phyloP scores from a whole-genome alignment of 2,329 filamentous ascomycete species.

The Botrytis squamosa region DNA sequence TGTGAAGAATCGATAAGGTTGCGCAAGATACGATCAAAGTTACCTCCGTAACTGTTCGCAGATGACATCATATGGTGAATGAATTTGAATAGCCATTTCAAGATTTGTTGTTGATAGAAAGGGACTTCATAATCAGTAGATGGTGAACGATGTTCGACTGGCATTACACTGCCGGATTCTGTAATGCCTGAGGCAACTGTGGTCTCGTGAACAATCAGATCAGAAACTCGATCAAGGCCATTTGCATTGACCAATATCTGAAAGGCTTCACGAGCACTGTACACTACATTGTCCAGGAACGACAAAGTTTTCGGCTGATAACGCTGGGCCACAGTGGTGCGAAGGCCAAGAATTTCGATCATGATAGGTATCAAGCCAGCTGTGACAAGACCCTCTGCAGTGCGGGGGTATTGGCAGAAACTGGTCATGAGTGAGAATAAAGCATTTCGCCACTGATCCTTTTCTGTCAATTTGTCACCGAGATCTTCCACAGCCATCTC shows the following conservation, averaged over 20 bases:
- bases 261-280: slow-evolving; percentile 81
- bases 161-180: slow-evolving; percentile 70
- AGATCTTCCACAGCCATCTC: slow-evolving; percentile 68
- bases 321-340: slow-evolving; percentile 77
- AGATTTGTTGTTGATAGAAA: slow-evolving; percentile 87
- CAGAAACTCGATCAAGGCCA: slow-evolving; percentile 87
- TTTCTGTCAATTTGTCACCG: slow-evolving; percentile 60
- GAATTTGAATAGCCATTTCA: slow-evolving; percentile 94
- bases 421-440: slow-evolving; percentile 85
- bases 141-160: slow-evolving; percentile 69
- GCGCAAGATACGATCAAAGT: slow-evolving; percentile 83
- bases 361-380: slow-evolving; percentile 88
- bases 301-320: slow-evolving; percentile 80
- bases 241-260: slow-evolving; percentile 76
- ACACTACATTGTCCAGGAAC: slow-evolving; percentile 86
- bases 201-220: slow-evolving; percentile 79
- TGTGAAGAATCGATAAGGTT: slow-evolving; percentile 93
- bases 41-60: slow-evolving; percentile 66
- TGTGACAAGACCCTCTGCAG: slow-evolving; percentile 79
- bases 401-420: slow-evolving; percentile 70
- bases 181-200: slow-evolving; percentile 65
- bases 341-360: slow-evolving; percentile 81
- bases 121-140: slow-evolving; percentile 91
- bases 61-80: slow-evolving; percentile 92
- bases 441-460: slow-evolving; percentile 86